Evolutionary conservation across 2,329 filamentous ascomycete species (phyloP).

Genomic region (Xylaria sp.): DNA sequence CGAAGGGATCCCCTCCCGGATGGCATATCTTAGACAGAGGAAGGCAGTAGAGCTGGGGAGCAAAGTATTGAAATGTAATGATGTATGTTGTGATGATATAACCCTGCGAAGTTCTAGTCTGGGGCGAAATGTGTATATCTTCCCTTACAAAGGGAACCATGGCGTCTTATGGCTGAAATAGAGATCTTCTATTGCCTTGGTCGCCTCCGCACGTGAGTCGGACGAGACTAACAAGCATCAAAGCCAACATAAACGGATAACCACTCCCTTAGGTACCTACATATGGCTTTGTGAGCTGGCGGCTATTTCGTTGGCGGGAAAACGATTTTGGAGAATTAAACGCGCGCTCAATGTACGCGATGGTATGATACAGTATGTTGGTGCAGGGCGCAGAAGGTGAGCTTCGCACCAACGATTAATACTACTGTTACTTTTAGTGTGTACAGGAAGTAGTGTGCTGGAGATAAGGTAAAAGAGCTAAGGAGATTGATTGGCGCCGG

Average conservation of each 20-base stretch:
- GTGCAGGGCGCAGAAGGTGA: not conserved
- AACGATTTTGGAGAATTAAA: constrained; percentile 15
- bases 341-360: constrained; percentile 31
- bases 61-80: not conserved
- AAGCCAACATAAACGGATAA: constrained; percentile 15
- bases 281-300: constrained; percentile 15
- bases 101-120: not conserved
- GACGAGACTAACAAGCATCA: constrained; percentile 3
- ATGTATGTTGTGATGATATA: not conserved
- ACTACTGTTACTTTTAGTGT: too few relatives aligned
- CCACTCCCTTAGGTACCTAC: not conserved
- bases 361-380: constrained; percentile 13
- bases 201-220: not conserved
- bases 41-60: too few relatives aligned
- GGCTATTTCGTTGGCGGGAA: constrained; percentile 24
- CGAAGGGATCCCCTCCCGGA: too few relatives aligned
- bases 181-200: not conserved
- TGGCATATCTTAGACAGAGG: too few relatives aligned
- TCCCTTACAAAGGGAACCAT: not conserved
- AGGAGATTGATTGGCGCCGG: constrained; percentile 31
- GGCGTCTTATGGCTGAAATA: not conserved
- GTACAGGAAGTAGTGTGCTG: too few relatives aligned
- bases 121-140: not conserved
- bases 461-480: constrained; percentile 9
- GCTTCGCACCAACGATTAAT: too few relatives aligned